Evolutionary conservation across 805 yeast species (phyloP), one percentile per base, ranked within the genome.

Genomic region (Candida maesae): DNA sequence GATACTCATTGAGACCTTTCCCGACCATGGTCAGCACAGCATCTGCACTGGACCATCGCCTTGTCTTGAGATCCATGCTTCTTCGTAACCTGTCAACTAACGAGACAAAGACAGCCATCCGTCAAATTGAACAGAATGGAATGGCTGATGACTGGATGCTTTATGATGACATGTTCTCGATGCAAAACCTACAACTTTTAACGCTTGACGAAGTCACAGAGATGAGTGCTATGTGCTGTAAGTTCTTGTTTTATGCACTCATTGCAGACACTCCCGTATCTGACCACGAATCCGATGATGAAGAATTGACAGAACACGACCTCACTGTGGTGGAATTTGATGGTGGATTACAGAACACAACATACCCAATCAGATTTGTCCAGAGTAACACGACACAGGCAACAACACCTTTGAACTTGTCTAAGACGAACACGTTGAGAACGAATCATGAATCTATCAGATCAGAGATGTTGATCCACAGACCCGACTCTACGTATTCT

Each of bases 101-200:
- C 12, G 49, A 46, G 17, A 37, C 46, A 4, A 48, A 39, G 26
- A 52, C 59, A 1, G 61, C 59, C 6, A 53, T 56, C 6, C 38
- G 59, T 13, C 61, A 56, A 28, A 35, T 49, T 16, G 56, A 44
- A 52, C 44, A 41, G 11, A 33, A 41, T 13, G 39, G 43, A 3
- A 41, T 62, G 28, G 57, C 58, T 13, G 71, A 67, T 35, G 70
- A 67, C 33, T 68, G 73, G 73, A 46, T 67, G 12, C 45, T 67
- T 5, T 68, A 67, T 39, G 73, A 68, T 46, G 55, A 63, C 4
- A 47, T 54, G 2, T 68, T 66, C 42, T 57, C 66, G 11, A 49
- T 67, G 55, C 49, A 58, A 20, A 67, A 67, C 45, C 44, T 67
- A 32, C 65, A 64, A 39, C 53, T 63, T 32, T 47, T 65, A 13